Evolutionary conservation across 2,329 filamentous ascomycete species (phyloP), one percentile per base, ranked within the genome.

Genomic region (Chaetoscypha palmicola): DNA sequence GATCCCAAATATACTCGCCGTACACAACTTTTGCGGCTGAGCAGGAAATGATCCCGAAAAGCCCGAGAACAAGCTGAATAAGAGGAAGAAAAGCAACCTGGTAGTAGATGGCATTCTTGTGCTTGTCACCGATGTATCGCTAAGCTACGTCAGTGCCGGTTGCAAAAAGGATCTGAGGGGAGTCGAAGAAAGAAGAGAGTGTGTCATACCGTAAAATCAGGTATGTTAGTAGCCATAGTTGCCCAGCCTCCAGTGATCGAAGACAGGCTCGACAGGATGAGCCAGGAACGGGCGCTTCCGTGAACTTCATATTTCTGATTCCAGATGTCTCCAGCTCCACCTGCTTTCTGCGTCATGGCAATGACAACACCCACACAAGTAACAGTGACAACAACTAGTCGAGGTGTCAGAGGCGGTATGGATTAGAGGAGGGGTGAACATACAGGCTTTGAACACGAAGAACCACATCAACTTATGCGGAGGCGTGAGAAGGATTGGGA

Each of bases 401-500:
- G 14, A 16, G 14, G 12, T 3, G 20, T 34, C 5, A 41, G 19
- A 4, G n/a, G n/a, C 16, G 42, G 11, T 3, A 7, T 14, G 4
- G 22, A 30, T 7, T 31, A 12, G 7, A 37, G 38, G 26, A 21
- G 16, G 3, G 9, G 2, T 10, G 12, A 21, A 43, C 50, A 22
- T 40, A 54, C 53, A 50, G 38, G 69, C 58, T 60, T 75, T 75
- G 54, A 72, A 53, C 43, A 73, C 67, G 55, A 77, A 77, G 45
- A 78, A 58, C 61, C 68, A 74, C 41, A 70, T 64, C 10, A 80
- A 63, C 41, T 69, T 58, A 30, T 56, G 52, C 17, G 54, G 54
- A 28, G 73, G 74, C 45, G 78, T 76, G 44, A 75, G 62, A 11
- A 79, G 57, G 36, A 79, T 49, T 19, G 55, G 55, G 33, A 58